These are phyloP conservation scores for Flaveria floridana DNA, from an alignment of 140 eudicot genomes.

Conservation along the genomic window DNA sequence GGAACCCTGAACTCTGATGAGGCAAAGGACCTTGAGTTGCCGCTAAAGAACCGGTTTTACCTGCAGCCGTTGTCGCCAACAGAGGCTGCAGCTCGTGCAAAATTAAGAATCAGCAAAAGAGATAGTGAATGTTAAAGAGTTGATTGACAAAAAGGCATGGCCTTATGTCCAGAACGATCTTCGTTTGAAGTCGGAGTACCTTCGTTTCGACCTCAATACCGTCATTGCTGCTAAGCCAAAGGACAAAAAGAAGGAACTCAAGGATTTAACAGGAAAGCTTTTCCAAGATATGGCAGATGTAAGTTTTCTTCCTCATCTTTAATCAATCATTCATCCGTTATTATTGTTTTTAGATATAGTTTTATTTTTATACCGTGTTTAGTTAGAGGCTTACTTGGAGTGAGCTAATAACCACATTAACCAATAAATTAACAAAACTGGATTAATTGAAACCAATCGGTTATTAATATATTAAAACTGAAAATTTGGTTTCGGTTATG, in stretches of 20 bases:
- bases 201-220: conserved; percentile 90
- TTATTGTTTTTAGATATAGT: too few relatives aligned
- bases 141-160: conserved; percentile 96
- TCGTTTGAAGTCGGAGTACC: conserved; percentile 71
- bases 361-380: neutral
- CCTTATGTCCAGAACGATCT: conserved; percentile 93
- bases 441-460: too few relatives aligned
- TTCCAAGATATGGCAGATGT: conserved; percentile 63
- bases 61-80: conserved; percentile 74
- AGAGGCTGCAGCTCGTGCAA: conserved; percentile 73
- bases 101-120: conserved; percentile 95
- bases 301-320: conserved; percentile 28
- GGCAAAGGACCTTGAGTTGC: conserved; percentile 68
- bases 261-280: conserved; percentile 81
- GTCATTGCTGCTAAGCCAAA: conserved; percentile 76
- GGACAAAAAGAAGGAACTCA: conserved; percentile 69
- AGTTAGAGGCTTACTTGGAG: too few relatives aligned
- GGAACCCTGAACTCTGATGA: conserved; percentile 90
- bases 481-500: too few relatives aligned
- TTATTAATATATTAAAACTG: too few relatives aligned
- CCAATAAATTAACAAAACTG: too few relatives aligned
- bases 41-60: conserved; percentile 70
- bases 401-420: too few relatives aligned
- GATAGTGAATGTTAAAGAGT: conserved; percentile 63
- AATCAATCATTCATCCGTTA: too few relatives aligned